Base-by-base conservation (phyloP, 2,329 filamentous ascomycete genomes). In the Fusarium globosum region DNA sequence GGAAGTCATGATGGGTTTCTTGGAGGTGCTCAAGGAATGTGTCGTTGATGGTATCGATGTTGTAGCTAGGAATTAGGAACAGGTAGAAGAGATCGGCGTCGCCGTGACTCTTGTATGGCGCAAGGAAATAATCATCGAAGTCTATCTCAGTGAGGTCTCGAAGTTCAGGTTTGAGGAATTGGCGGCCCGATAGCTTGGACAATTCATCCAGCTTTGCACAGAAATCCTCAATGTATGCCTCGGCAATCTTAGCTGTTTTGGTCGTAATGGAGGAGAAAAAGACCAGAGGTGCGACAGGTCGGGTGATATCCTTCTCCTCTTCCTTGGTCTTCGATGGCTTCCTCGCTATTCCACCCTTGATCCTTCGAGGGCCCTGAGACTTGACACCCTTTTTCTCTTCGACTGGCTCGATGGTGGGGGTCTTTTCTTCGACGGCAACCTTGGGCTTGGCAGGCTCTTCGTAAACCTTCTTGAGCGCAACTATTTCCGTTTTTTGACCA, bases 1-100 rank as follows among this genome's bases (percentile, higher is more conserved):
- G 91, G 86, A 98, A 98, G 82, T 99, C 96, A 83, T 98, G 91
- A 80, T 98, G 96, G 0, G 95, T 98, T 81, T 99, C 96, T 79
- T 93, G 88, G 11, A 99, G 85, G 80, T 97, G 94, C 72, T 94
- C 91, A 30, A 98, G 86, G 80, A 98, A 95, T 21, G 90, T 96
- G 79, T 95, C 93, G 75, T 97, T 90, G 74, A 97, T 93, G 13
- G 94, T 96, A 79, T 98, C 96, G 78, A 98, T 97, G 79, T 98
- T 97, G 85, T 98, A 98, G 72, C 93, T 95, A 0, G 96, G 96
- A 8, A 98, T 83, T 42, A 98, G 84, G 61, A 98, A 87, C 43
- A 97, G 86, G 82, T 98, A 99, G 76, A 98, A 91, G 76, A 92
- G 89, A 69, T 91, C 90, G 6, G 88, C 82, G n/a, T 86, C 81